Percentiles rank a stretch among this genome's conserved stretches.
phyloP scores from a whole-genome alignment of 257 asterid species.

The Solanum paucissectum region DNA sequence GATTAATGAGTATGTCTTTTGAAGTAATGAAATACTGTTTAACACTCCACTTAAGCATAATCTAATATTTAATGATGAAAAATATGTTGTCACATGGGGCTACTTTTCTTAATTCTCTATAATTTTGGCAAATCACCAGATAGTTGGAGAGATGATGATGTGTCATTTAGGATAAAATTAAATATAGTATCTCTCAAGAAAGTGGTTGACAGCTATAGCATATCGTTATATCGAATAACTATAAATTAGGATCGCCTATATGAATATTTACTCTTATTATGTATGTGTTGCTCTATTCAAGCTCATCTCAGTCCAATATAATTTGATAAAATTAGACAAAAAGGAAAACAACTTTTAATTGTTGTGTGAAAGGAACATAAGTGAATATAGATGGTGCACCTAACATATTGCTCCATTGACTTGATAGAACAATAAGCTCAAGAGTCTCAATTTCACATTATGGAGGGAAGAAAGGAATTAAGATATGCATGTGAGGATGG shows the following conservation, averaged over 20 bases:
- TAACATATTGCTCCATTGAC: not conserved
- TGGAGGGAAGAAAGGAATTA: not conserved
- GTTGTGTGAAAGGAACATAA: not conserved
- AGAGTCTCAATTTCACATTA: conserved; percentile 10
- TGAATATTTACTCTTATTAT: not conserved
- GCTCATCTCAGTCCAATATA: not conserved
- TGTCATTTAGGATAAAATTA: not conserved
- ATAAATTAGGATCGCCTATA: not conserved
- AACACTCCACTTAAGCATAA: not conserved
- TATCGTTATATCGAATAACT: not conserved
- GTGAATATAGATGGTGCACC: not conserved
- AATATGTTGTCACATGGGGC: not conserved
- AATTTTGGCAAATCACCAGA: not conserved
- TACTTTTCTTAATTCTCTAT: not conserved
- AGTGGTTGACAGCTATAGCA: not conserved
- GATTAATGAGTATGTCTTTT: not conserved
- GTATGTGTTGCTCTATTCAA: not conserved
- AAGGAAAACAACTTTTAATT: not conserved
- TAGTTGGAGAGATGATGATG: not conserved
- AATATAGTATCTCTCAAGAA: not conserved
- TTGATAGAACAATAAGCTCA: not conserved
- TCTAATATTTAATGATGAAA: not conserved
- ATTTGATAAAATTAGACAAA: not conserved
- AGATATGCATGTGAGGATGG: conserved; percentile 47
- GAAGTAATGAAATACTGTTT: not conserved